Percentiles rank a stretch among this genome's conserved stretches.
Evolutionary conservation across 495 filamentous ascomycete species (phyloP).

Genomic region (Penicillium subrubescens): DNA sequence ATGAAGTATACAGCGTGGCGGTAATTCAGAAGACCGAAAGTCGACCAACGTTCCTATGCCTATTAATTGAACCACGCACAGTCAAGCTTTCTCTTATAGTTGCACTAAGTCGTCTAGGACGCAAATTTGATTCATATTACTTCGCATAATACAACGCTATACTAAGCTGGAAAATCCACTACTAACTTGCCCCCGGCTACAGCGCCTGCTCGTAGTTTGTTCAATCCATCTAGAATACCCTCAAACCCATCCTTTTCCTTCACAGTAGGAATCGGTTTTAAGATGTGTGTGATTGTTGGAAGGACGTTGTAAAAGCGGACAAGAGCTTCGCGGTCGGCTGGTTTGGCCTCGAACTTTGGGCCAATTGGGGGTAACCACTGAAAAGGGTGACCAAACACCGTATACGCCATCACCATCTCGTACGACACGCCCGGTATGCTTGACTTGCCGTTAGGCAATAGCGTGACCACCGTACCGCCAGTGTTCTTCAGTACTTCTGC

Average conservation of each 20-base stretch:
- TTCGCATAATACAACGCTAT: not conserved
- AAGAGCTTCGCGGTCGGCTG: not conserved
- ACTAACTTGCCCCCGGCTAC: slow-evolving; percentile 1
- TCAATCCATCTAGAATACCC: not conserved
- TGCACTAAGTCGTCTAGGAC: no score
- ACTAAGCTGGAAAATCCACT: slow-evolving; percentile 2
- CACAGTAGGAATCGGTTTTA: slow-evolving; percentile 1
- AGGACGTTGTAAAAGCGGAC: slow-evolving; percentile 1
- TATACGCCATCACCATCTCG: slow-evolving; percentile 21
- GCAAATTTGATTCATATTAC: no score
- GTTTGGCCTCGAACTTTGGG: slow-evolving; percentile 14
- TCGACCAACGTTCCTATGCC: not conserved
- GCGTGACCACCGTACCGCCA: slow-evolving; percentile 18
- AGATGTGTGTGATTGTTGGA: not conserved
- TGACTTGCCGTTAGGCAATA: slow-evolving; percentile 18
- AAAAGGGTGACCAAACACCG: slow-evolving; percentile 18
- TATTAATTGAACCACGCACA: not conserved
- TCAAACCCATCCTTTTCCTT: slow-evolving; percentile 2
- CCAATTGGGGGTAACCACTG: slow-evolving; percentile 19
- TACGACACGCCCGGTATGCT: slow-evolving; percentile 11
- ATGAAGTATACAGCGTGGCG: slow-evolving; percentile 1
- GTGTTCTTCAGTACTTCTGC: slow-evolving; percentile 10
- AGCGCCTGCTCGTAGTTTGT: slow-evolving; percentile 1
- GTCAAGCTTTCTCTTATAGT: not conserved
- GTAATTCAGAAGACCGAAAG: not conserved